A percentile compares a stretch with the other conserved stretches of the same genome.
Conservation (phyloP, 2,329 filamentous ascomycete species). For the Rhynchosporium secalis region DNA sequence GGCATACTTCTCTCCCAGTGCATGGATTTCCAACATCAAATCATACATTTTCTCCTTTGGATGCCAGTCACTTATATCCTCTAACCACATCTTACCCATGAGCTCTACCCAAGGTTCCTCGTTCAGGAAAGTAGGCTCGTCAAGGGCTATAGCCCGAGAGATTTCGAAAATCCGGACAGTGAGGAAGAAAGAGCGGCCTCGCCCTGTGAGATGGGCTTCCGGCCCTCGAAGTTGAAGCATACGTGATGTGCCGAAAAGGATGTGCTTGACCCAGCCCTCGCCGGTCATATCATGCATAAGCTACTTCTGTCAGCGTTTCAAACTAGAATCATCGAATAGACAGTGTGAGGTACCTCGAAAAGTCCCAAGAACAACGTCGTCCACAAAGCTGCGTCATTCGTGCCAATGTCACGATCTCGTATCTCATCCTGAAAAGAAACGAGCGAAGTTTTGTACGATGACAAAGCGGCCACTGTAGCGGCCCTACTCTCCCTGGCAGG, state of each 20-base stretch:
- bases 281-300: slow-evolving; percentile 32
- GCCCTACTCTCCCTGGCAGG: slow-evolving; percentile 1
- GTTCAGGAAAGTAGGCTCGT: slow-evolving; percentile 26
- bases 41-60: slow-evolving; percentile 31
- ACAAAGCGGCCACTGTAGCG: slow-evolving; percentile 22
- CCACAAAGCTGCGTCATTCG: slow-evolving; percentile 29
- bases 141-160: slow-evolving; percentile 28
- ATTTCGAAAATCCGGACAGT: slow-evolving; percentile 33
- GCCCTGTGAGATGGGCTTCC: slow-evolving; percentile 19
- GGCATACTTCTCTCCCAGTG: slow-evolving; percentile 20
- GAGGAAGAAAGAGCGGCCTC: slow-evolving; percentile 29
- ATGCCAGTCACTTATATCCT: slow-evolving; percentile 22
- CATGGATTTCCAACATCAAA: slow-evolving; percentile 27
- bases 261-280: slow-evolving; percentile 32
- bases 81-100: slow-evolving; percentile 22
- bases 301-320: slow-evolving; percentile 6
- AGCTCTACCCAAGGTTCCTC: slow-evolving; percentile 22
- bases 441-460: slow-evolving; percentile 25
- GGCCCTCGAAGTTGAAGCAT: slow-evolving; percentile 31
- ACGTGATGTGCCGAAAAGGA: slow-evolving; percentile 32
- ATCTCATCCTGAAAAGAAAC: slow-evolving; percentile 21
- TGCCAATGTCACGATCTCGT: background rate
- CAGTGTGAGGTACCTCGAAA: slow-evolving; percentile 24
- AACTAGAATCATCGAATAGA: background rate
- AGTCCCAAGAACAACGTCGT: slow-evolving; percentile 32